Percentiles rank a stretch among this genome's conserved stretches.
Evolutionary conservation across 83 land plant species (phyloP).

Genomic region (Larix sibirica): DNA sequence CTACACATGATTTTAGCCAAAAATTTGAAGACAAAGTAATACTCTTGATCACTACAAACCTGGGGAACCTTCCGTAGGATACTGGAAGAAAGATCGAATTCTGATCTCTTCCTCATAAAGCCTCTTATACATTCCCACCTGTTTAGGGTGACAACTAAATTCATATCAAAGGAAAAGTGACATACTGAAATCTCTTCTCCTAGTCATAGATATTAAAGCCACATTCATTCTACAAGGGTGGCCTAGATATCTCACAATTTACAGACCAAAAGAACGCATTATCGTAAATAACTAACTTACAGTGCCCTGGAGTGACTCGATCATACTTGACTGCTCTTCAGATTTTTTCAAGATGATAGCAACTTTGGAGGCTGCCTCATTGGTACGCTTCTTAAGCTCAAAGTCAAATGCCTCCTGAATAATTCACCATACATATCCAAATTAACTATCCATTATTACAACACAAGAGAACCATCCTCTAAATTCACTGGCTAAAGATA

Average conservation of each 20-base stretch:
- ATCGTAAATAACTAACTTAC: conserved; percentile 39
- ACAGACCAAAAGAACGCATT: background rate
- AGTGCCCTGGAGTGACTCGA: conserved; percentile 84
- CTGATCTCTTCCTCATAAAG: conserved; percentile 91
- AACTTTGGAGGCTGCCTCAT: conserved; percentile 84
- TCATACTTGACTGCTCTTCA: conserved; percentile 83
- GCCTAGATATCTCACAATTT: no score
- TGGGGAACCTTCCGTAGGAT: conserved; percentile 25
- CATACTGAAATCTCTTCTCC: background rate
- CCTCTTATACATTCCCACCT: conserved; percentile 96
- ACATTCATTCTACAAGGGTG: background rate
- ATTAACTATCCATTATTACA: background rate
- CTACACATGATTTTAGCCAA: background rate
- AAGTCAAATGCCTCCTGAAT: conserved; percentile 64
- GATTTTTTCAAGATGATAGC: conserved; percentile 61
- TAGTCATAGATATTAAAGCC: background rate
- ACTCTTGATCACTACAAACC: conserved; percentile 30
- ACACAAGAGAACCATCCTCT: background rate
- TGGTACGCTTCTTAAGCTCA: conserved; percentile 63
- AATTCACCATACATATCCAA: background rate
- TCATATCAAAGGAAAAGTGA: background rate
- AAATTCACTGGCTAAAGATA: no score
- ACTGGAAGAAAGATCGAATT: conserved; percentile 27
- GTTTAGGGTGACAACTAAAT: conserved; percentile 3
- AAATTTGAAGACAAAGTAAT: background rate